A percentile compares a stretch with the other conserved stretches of the same genome.
phyloP scores from a whole-genome alignment of 495 filamentous ascomycete genomes.

The Xylaria acuta region DNA sequence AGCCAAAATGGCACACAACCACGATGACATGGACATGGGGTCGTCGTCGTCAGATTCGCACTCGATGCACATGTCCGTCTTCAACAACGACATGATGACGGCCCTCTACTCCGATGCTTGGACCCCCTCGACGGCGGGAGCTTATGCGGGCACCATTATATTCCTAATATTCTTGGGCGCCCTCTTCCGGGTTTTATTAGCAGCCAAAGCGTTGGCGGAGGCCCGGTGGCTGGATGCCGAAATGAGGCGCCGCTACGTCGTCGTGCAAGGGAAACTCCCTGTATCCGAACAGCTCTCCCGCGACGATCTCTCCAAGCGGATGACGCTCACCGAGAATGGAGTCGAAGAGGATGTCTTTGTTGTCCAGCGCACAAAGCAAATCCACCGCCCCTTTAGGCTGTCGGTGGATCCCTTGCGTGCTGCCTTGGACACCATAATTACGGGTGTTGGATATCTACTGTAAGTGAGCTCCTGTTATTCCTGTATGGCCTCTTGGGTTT shows the following conservation, averaged over 20 bases:
- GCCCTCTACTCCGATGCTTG: slow-evolving; percentile 76
- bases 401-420: slow-evolving; percentile 80
- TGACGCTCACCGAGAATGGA: slow-evolving; percentile 69
- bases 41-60: slow-evolving; percentile 35
- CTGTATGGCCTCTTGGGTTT: slow-evolving; percentile 13
- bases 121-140: slow-evolving; percentile 69
- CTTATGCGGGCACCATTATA: slow-evolving; percentile 86
- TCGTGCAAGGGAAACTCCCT: slow-evolving; percentile 67
- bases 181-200: slow-evolving; percentile 70
- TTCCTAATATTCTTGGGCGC: slow-evolving; percentile 79
- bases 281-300: slow-evolving; percentile 60
- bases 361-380: slow-evolving; percentile 58
- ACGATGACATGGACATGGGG: slow-evolving; percentile 28
- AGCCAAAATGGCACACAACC: slow-evolving; percentile 29
- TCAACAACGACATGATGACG: slow-evolving; percentile 69
- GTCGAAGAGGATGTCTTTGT: slow-evolving; percentile 77
- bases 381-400: slow-evolving; percentile 73
- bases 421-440: slow-evolving; percentile 67
- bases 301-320: slow-evolving; percentile 61
- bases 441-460: slow-evolving; percentile 86
- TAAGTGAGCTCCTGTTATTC: slow-evolving; percentile 56
- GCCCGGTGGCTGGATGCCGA: slow-evolving; percentile 64
- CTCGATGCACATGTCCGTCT: slow-evolving; percentile 53
- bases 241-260: slow-evolving; percentile 74
- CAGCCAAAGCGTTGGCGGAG: slow-evolving; percentile 64